Conservation (phyloP, 352 stramenopile species). For the Phytophthora gonapodyides region DNA sequence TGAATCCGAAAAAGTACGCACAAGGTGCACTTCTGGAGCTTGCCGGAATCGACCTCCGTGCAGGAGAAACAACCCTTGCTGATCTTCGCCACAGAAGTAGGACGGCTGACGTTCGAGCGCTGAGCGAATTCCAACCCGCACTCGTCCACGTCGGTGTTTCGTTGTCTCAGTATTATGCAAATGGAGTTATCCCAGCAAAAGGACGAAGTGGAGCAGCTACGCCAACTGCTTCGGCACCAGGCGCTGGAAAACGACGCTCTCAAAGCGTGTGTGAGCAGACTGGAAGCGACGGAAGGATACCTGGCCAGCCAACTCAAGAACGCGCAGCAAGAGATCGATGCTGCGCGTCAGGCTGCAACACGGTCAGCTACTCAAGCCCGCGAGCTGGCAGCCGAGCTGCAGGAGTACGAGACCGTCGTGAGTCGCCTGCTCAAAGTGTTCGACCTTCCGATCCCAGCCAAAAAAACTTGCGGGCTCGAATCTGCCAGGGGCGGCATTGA, state of each 20-base stretch:
- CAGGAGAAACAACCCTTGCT: too few relatives aligned
- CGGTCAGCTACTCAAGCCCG: background rate
- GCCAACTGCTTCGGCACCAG: constrained; percentile 40
- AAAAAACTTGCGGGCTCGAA: background rate
- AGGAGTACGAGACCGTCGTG: constrained; percentile 17
- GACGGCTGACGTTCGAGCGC: too few relatives aligned
- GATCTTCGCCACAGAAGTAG: too few relatives aligned
- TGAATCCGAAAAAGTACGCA: too few relatives aligned
- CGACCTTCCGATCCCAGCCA: background rate
- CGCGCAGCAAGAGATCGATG: too few relatives aligned
- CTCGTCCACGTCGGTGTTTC: too few relatives aligned
- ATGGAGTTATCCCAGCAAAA: constrained; percentile 27
- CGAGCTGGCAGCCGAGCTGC: constrained; percentile 8
- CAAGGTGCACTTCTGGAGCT: too few relatives aligned
- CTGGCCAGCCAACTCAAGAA: constrained; percentile 51
- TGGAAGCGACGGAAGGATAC: constrained; percentile 66
- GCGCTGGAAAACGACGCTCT: constrained; percentile 73
- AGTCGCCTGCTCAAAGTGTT: constrained; percentile 6
- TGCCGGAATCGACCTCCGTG: too few relatives aligned
- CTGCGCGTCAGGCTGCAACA: background rate
- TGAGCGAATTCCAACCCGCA: too few relatives aligned
- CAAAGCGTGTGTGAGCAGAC: constrained; percentile 59
- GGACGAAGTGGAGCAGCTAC: constrained; percentile 38
- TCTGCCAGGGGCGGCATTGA: background rate
- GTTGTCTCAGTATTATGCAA: background rate